Evolutionary conservation across 495 filamentous ascomycete species (phyloP).

Genomic region (Trichocladium uniseriatum): DNA sequence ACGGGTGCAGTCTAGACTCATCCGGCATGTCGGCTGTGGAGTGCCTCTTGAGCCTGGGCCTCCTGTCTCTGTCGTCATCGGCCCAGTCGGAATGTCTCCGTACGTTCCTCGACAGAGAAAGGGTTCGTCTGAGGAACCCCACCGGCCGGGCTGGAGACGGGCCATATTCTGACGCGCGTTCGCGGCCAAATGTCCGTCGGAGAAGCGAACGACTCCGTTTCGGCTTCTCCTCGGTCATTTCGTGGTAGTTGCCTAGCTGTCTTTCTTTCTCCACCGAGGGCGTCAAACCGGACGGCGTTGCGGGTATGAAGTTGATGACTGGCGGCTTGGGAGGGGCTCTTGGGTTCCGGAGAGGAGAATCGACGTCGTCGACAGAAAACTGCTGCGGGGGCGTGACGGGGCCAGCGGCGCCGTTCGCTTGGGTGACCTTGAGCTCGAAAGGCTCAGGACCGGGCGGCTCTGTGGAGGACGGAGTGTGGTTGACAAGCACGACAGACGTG

Average conservation of each 20-base stretch:
- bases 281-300: conserved; percentile 51
- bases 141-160: conserved; percentile 35
- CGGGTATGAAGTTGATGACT: conserved; percentile 62
- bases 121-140: conserved; percentile 32
- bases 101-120: conserved; percentile 31
- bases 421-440: conserved; percentile 27
- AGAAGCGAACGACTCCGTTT: conserved; percentile 45
- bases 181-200: conserved; percentile 46
- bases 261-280: conserved; percentile 47
- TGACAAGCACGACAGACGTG: conserved; percentile 65
- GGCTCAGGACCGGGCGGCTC: conserved; percentile 6
- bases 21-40: conserved; percentile 37
- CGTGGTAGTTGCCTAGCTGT: conserved; percentile 41
- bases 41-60: conserved; percentile 25
- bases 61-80: conserved; percentile 11
- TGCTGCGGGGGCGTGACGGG: conserved; percentile 41
- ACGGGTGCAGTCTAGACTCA: conserved; percentile 59
- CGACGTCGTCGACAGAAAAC: conserved; percentile 42
- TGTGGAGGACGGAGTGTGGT: conserved; percentile 45
- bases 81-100: conserved; percentile 8
- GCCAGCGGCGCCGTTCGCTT: conserved; percentile 32
- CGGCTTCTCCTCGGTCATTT: conserved; percentile 31
- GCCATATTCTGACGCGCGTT: conserved; percentile 44
- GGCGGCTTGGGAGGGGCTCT: conserved; percentile 54
- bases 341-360: conserved; percentile 68